Evolutionary conservation across 257 asterid species (phyloP), one percentile per base, ranked within the genome.

Genomic region (Fraxinus anomala): DNA sequence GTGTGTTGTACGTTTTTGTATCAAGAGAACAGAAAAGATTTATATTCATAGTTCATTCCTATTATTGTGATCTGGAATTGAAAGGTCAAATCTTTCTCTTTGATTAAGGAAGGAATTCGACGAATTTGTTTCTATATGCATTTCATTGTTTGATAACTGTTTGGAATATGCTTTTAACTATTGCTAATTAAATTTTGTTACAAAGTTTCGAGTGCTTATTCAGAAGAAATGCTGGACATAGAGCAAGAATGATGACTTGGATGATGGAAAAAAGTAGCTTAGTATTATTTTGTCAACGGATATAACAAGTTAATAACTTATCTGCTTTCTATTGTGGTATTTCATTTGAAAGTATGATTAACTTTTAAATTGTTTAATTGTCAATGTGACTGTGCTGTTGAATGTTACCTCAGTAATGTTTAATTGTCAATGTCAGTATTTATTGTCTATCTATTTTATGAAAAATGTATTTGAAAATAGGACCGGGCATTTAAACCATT

Each of bases 41-140:
- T 76, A 37, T 7, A 2, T 81, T 81, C 83, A 47, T 76, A 78
- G 33, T 74, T 39, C 12, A 11, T 79, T 68, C 42, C 47, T 72
- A 73, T n/a, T 79, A 72, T 72, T 81, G 70, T 75, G 68, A 59
- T 61, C 9, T 72, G 71, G 68, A 73, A 59, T 37, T 72, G 74
- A 56, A 77, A 67, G 71, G 19, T 37, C 70, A 69, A 76, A 74
- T 76, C 79, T 82, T 74, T 83, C 24, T 79, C 34, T 65, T 12
- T 39, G 74, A 69, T 21, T 10, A 75, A 59, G 72, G 73, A 44
- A 67, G 65, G 44, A 28, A 72, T 63, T 76, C 39, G 30, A 17
- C 9, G 24, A 23, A 6, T 70, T 42, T 76, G 33, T 66, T 39
- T 74, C 23, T 30, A 42, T 14, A 70, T 68, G 61, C 49, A 26